Evolutionary conservation across 768 basidiomycete genomes (phyloP).

Genomic region (Macrolepiota fuliginosa): DNA sequence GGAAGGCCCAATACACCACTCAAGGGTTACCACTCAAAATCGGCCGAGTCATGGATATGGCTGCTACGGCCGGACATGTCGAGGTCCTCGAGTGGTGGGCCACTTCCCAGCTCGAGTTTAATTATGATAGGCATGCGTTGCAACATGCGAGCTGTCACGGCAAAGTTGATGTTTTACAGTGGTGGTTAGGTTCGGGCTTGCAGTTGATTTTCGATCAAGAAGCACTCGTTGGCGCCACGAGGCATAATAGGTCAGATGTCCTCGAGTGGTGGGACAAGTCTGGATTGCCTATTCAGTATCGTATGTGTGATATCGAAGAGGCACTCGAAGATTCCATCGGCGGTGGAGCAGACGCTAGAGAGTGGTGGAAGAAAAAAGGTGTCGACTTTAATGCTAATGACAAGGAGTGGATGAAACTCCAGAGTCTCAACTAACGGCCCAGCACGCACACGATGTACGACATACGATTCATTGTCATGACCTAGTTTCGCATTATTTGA

Average conservation of each 20-base stretch:
- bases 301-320: slow-evolving; percentile 91
- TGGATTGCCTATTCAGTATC: slow-evolving; percentile 77
- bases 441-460: not conserved
- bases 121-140: slow-evolving; percentile 75
- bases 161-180: slow-evolving; percentile 74
- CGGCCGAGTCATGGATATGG: slow-evolving; percentile 84
- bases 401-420: slow-evolving; percentile 86
- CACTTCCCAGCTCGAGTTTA: slow-evolving; percentile 69
- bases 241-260: slow-evolving; percentile 78
- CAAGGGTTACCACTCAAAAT: slow-evolving; percentile 67
- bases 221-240: slow-evolving; percentile 74
- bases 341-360: slow-evolving; percentile 69
- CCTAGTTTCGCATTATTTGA: slow-evolving; percentile 14
- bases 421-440: slow-evolving; percentile 57
- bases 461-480: slow-evolving; percentile 4
- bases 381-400: slow-evolving; percentile 83
- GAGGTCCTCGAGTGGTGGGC: slow-evolving; percentile 86
- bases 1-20: slow-evolving; percentile 57
- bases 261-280: slow-evolving; percentile 88
- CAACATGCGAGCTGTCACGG: slow-evolving; percentile 80
- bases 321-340: slow-evolving; percentile 85
- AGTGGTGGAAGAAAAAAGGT: slow-evolving; percentile 82
- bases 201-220: slow-evolving; percentile 81
- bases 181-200: slow-evolving; percentile 80
- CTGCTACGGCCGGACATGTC: slow-evolving; percentile 75